Percentiles rank a stretch among this genome's conserved stretches.
Conservation (phyloP, 75 land plant genomes). For the Pseudotsuga menziesii region DNA sequence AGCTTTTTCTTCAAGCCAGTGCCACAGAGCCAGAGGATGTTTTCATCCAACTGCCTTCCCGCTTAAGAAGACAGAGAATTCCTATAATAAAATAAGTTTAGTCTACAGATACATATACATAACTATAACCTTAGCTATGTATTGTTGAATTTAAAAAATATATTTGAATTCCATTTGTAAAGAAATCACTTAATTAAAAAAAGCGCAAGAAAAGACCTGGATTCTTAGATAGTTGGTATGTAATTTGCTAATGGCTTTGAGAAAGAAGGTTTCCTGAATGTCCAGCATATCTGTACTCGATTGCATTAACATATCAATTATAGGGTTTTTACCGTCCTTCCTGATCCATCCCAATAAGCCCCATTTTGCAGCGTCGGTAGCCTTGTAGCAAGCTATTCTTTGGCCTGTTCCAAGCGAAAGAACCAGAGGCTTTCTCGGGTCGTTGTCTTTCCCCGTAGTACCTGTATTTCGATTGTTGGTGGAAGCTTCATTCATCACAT, state of each 20-base stretch:
- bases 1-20: too few relatives aligned
- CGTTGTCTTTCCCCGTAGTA: conserved; percentile 10
- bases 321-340: conserved; percentile 21
- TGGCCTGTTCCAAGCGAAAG: conserved; percentile 68
- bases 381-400: conserved; percentile 32
- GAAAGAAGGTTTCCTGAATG: conserved; percentile 28
- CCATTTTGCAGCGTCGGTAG: conserved; percentile 58
- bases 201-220: conserved; percentile 20
- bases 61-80: too few relatives aligned
- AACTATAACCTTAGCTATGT: too few relatives aligned
- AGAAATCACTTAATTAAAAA: too few relatives aligned
- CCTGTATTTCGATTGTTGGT: neutral
- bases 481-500: conserved; percentile 23
- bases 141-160: too few relatives aligned
- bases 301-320: conserved; percentile 47
- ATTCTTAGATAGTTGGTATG: conserved; percentile 42
- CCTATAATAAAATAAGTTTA: too few relatives aligned
- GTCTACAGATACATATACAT: too few relatives aligned
- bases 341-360: conserved; percentile 53
- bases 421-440: conserved; percentile 41
- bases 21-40: too few relatives aligned
- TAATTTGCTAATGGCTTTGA: conserved; percentile 31
- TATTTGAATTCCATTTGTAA: too few relatives aligned
- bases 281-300: conserved; percentile 67
- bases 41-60: too few relatives aligned